Evolutionary conservation across 192 early-diverging fungal species (phyloP).

Genomic region (Irineochytrium annulatum): DNA sequence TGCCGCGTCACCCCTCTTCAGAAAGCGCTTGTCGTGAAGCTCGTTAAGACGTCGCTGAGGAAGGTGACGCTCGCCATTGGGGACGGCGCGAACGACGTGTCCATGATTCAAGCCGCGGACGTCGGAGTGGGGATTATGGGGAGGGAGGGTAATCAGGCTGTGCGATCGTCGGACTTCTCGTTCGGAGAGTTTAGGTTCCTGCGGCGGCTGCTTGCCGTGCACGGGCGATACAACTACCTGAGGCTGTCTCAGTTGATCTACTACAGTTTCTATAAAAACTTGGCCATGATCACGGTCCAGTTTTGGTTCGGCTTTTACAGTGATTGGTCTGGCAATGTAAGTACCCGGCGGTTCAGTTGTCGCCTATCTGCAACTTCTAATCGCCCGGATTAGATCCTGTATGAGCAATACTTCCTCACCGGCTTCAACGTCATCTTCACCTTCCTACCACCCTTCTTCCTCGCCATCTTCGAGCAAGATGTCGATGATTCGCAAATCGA

Average conservation of each 20-base stretch:
- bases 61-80: slow-evolving; percentile 73
- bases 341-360: no score
- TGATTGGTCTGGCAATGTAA: slow-evolving; percentile 44
- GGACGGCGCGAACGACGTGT: slow-evolving; percentile 62
- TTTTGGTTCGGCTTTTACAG: slow-evolving; percentile 48
- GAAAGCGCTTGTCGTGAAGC: slow-evolving; percentile 53
- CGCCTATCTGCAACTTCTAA: background rate
- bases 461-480: slow-evolving; percentile 51
- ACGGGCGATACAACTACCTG: slow-evolving; percentile 47
- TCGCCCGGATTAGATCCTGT: slow-evolving; percentile 26
- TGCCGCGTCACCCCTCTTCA: slow-evolving; percentile 56
- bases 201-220: slow-evolving; percentile 43
- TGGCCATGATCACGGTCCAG: slow-evolving; percentile 48
- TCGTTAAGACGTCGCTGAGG: slow-evolving; percentile 54
- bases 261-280: slow-evolving; percentile 57
- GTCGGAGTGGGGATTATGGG: slow-evolving; percentile 58
- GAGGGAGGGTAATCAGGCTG: slow-evolving; percentile 57
- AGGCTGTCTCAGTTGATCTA: slow-evolving; percentile 40
- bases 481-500: slow-evolving; percentile 30
- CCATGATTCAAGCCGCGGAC: slow-evolving; percentile 57
- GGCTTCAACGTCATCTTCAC: slow-evolving; percentile 54
- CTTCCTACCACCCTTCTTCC: slow-evolving; percentile 44
- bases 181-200: slow-evolving; percentile 57
- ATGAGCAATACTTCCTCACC: slow-evolving; percentile 53
- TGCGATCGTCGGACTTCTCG: slow-evolving; percentile 50